Evolutionary conservation across 805 yeast species (phyloP), one percentile per base, ranked within the genome.

Genomic region (Candida ovalis): DNA sequence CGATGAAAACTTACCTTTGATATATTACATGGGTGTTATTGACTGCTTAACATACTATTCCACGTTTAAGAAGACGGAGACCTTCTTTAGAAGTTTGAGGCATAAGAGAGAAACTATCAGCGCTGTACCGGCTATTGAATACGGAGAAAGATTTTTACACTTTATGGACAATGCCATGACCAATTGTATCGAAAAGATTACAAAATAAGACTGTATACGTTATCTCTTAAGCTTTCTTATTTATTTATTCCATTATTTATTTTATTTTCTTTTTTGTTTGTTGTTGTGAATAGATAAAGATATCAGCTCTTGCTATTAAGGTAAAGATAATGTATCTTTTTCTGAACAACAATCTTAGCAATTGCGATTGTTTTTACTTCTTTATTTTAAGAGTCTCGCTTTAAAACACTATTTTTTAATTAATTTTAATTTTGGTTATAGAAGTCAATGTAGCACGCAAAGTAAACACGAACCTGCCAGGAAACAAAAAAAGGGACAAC

Each of bases 11-110:
- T 60, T 79, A 32, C 74, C 80, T 27, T 78, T 84, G 46, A 78
- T 92, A 7, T 94, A 94, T 68, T 94, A 91, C 60, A 70, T 94
- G 58, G 99, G 99, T 8, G 84, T 94, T 35, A 94, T 94, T 54
- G 99, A 94, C 63, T 92, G 96, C 67, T 72, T 94, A 56, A 94
- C 99, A 0, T 80, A 81, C 53, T 88, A 88, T 58, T 81, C 87
- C 0, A 66, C 84, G 21, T 70, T 81, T 55, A 94, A 94, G 64
- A 77, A 78, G 53, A 64, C 90, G 41, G 99, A 94, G 62, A 92
- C 98, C 0, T 79, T 88, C 53, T 86, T 90, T 82, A 78, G 96
- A 63, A 76, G 87, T 15, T 58, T 94, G 23, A 77, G 78, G 33
- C 87, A 88, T 60, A 76, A 82, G 36, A 71, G 91, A 47, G 76